Percentiles rank a stretch among this genome's conserved stretches.
Evolutionary conservation across 208 protist genomes (phyloP).

Genomic region (Balamuthia mandrillaris): DNA sequence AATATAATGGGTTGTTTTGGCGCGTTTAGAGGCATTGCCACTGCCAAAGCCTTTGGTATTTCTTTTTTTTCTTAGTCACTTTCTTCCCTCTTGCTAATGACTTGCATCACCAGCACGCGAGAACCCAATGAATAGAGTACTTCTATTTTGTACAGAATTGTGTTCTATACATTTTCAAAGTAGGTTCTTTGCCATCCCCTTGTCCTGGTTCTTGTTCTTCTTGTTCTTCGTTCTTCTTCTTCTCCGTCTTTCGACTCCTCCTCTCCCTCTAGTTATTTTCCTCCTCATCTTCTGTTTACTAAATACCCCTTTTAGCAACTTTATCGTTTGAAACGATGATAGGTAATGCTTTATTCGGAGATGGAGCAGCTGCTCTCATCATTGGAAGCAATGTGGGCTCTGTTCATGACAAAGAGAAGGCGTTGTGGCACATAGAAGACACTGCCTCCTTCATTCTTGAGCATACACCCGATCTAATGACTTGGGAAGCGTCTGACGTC

Average conservation of each 20-base stretch:
- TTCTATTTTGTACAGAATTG: conserved; percentile 50
- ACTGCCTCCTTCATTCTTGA: neutral
- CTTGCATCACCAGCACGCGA: neutral
- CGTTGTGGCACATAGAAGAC: conserved; percentile 5
- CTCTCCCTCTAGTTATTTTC: no score
- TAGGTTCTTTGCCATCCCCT: no score
- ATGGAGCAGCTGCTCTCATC: neutral
- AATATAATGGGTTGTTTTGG: conserved; percentile 55
- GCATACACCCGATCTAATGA: conserved; percentile 13
- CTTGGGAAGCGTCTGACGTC: conserved; percentile 9
- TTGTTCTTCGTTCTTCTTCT: no score
- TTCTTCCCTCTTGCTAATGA: neutral
- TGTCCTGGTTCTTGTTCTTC: no score
- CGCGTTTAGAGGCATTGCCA: conserved; percentile 25
- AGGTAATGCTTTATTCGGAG: neutral
- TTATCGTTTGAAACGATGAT: conserved; percentile 12
- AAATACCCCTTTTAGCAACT: neutral
- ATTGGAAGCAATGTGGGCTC: neutral
- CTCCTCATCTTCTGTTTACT: no score
- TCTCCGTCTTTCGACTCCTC: no score
- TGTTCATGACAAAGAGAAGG: neutral
- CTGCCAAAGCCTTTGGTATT: conserved; percentile 15
- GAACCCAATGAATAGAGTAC: conserved; percentile 26
- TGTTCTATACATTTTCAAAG: conserved; percentile 46
- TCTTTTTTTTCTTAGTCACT: neutral